A percentile compares a stretch with the other conserved stretches of the same genome.
Conservation (phyloP, 257 asterid genomes). For the Solanum pimpinellifolium region DNA sequence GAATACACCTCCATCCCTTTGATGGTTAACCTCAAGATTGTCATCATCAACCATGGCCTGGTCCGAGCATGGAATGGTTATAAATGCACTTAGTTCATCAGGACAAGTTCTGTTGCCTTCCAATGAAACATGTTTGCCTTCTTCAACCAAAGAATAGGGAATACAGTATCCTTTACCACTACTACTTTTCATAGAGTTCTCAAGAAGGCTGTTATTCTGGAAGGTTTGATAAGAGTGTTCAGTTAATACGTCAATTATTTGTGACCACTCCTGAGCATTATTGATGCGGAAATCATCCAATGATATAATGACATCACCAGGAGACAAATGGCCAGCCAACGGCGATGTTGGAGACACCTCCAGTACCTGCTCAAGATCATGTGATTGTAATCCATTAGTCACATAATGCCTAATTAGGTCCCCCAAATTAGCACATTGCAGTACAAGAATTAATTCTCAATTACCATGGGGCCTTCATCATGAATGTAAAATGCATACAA, state of each 20-base stretch:
- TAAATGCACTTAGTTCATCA: conserved; percentile 48
- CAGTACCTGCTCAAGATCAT: conserved; percentile 43
- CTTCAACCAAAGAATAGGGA: conserved; percentile 39
- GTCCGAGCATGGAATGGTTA: conserved; percentile 31
- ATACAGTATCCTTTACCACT: conserved; percentile 54
- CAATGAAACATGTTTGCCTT: conserved; percentile 22
- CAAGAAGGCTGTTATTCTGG: conserved; percentile 12
- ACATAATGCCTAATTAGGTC: not conserved
- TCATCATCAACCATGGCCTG: conserved; percentile 9
- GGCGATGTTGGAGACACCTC: conserved; percentile 63
- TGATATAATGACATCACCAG: conserved; percentile 49
- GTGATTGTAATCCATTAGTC: not conserved
- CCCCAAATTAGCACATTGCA: not conserved
- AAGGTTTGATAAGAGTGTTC: conserved; percentile 17
- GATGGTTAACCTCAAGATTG: conserved; percentile 10
- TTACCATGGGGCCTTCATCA: conserved; percentile 66
- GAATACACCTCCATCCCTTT: conserved; percentile 11
- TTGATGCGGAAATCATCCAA: conserved; percentile 39
- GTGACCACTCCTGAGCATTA: conserved; percentile 57
- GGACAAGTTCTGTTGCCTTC: conserved; percentile 48
- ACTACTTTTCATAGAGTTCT: conserved; percentile 1
- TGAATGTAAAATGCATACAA: conserved; percentile 60
- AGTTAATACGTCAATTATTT: conserved; percentile 20
- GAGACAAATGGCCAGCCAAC: conserved; percentile 49
- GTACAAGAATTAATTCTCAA: not conserved